Conservation (phyloP, 1,284 basidiomycete species). For the Moesziomyces parantarcticus region DNA sequence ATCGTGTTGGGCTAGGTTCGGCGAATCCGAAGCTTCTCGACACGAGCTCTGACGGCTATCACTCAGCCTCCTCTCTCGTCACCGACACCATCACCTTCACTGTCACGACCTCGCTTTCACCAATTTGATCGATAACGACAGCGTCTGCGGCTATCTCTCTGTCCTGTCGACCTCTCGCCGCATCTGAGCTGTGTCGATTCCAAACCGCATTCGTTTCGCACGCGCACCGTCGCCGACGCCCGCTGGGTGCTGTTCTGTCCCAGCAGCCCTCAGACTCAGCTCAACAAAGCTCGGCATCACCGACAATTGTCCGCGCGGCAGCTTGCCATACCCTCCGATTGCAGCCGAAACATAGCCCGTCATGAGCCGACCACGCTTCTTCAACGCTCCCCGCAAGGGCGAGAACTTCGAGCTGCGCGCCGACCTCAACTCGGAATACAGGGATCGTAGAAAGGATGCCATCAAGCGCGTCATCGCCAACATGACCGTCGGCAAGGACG, state of each 20-base stretch:
- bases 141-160: background rate
- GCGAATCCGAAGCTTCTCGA: conserved; percentile 20
- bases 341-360: conserved; percentile 2
- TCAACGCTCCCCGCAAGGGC: conserved; percentile 67
- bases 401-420: conserved; percentile 65
- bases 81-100: background rate
- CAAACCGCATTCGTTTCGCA: too few relatives aligned
- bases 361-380: conserved; percentile 67
- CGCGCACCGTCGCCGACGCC: background rate
- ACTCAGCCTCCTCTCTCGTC: background rate
- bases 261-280: background rate
- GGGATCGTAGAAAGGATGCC: conserved; percentile 95
- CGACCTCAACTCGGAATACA: conserved; percentile 88
- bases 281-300: background rate
- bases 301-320: background rate
- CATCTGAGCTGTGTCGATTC: too few relatives aligned
- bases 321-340: conserved; percentile 1
- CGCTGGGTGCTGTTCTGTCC: background rate
- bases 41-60: conserved; percentile 14
- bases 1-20: conserved; percentile 2
- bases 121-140: background rate
- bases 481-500: conserved; percentile 96
- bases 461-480: conserved; percentile 86
- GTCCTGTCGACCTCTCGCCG: too few relatives aligned
- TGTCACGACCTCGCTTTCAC: too few relatives aligned